These are phyloP conservation scores for Candida taoyuanica DNA, from an alignment of 805 yeast genomes.

Conservation along the genomic window DNA sequence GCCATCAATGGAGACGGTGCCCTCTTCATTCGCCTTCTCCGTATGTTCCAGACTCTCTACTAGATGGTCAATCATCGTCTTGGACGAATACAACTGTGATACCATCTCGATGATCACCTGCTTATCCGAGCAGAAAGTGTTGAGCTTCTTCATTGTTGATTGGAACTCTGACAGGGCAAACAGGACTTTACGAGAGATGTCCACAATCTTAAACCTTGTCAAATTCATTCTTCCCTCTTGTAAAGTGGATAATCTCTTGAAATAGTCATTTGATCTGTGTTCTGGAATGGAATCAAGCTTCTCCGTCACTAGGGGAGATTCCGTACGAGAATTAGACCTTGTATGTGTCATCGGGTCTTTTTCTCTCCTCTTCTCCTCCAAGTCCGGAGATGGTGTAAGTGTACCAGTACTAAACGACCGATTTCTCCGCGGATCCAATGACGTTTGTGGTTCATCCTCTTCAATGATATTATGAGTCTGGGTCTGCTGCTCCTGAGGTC, in stretches of 20 bases:
- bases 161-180: constrained; percentile 64
- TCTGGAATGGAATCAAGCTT: constrained; percentile 29
- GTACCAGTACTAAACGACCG: constrained; percentile 21
- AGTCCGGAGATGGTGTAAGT: constrained; percentile 6
- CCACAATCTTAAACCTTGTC: constrained; percentile 29
- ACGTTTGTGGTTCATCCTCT: constrained; percentile 17
- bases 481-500: constrained; percentile 29
- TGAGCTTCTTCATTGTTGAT: constrained; percentile 50
- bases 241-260: constrained; percentile 58
- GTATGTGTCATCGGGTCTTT: constrained; percentile 1
- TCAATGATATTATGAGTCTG: constrained; percentile 21
- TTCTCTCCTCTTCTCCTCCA: constrained; percentile 3
- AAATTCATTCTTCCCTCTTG: constrained; percentile 40
- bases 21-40: constrained; percentile 27
- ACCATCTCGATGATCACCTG: constrained; percentile 50
- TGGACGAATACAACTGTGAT: constrained; percentile 45
- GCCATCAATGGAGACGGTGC: constrained; percentile 13
- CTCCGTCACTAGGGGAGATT: constrained; percentile 13
- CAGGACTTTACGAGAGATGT: constrained; percentile 54
- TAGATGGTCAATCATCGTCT: constrained; percentile 50
- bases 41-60: constrained; percentile 52
- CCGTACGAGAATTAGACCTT: constrained; percentile 6
- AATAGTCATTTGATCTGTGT: constrained; percentile 56
- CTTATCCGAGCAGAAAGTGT: constrained; percentile 55
- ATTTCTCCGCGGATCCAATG: constrained; percentile 17